Percentiles rank a stretch among this genome's conserved stretches.
Conservation (phyloP, 768 basidiomycete genomes). For the Myochromella boudieri region DNA sequence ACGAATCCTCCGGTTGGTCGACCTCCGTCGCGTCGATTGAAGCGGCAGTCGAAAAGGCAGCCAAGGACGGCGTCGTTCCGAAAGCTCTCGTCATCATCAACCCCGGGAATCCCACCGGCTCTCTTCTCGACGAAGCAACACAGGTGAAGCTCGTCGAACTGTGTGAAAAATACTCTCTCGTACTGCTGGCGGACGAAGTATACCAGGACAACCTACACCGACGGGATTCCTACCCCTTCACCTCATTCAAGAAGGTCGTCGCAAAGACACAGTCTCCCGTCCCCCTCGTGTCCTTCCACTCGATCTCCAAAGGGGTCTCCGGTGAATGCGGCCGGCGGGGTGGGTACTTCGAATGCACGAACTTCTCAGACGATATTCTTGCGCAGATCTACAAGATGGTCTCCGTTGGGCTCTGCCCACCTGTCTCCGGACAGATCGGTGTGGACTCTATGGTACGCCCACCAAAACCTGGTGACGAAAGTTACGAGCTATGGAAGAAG, state of each 20-base stretch:
- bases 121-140: slow-evolving; percentile 68
- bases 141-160: slow-evolving; percentile 78
- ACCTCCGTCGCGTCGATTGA: slow-evolving; percentile 71
- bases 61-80: slow-evolving; percentile 57
- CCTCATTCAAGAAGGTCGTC: slow-evolving; percentile 91
- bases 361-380: slow-evolving; percentile 73
- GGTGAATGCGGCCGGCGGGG: slow-evolving; percentile 98
- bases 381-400: slow-evolving; percentile 97
- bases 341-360: slow-evolving; percentile 93
- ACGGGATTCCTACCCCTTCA: slow-evolving; percentile 68
- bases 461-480: slow-evolving; percentile 71
- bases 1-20: slow-evolving; percentile 81
- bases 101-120: slow-evolving; percentile 96
- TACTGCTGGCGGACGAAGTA: slow-evolving; percentile 97
- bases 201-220: slow-evolving; percentile 93
- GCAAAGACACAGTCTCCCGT: slow-evolving; percentile 64
- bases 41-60: slow-evolving; percentile 63
- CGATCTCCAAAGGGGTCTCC: slow-evolving; percentile 93
- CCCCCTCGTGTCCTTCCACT: slow-evolving; percentile 94
- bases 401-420: slow-evolving; percentile 85
- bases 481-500: slow-evolving; percentile 75
- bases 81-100: slow-evolving; percentile 97
- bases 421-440: slow-evolving; percentile 88
- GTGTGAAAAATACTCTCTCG: slow-evolving; percentile 82
- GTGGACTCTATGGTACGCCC: slow-evolving; percentile 95